Evolutionary conservation across 2,329 filamentous ascomycete genomes (phyloP), one percentile per base, ranked within the genome.

Genomic region (Sclerotinia borealis): DNA sequence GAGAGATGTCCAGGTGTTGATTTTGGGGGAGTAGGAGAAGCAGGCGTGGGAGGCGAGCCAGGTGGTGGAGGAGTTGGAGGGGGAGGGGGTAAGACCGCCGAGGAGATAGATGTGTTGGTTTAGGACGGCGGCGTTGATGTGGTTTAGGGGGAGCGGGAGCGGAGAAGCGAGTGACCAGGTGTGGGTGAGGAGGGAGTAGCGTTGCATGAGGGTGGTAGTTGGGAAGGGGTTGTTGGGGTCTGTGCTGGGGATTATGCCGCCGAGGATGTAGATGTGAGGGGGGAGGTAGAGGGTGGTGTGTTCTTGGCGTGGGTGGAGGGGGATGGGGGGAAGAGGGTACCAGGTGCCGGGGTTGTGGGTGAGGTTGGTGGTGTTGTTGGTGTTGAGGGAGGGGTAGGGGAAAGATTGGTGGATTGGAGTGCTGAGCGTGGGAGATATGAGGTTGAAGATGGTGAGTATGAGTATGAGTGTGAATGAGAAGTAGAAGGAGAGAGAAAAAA

Each of bases 91-190:
- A n/a, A 79, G 70, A 0, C 75, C 77, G 7, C 78, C 77, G 2
- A 79, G 68, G 0, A 79, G 55, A 61, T 78, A 79, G 15, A 79
- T 70, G 60, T 75, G 76, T 50, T 72, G 73, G 49, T 74, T 64
- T 2, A 76, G 69, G 0, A 68, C 73, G 8, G 74, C 77, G 25
- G 71, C 73, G 58, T 79, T 79, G 51, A 73, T 69, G 59, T 79
- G 77, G 54, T 77, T 78, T 3, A 76, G 64, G 6, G 68, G 50
- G 0, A 71, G 49, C 0, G 77, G 77, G 0, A 74, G 61, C 5
- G 72, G 67, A 0, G 75, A 67, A 1, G 66, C 71, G 1, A 56
- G 52, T 11, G 52, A 60, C 75, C 76, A 78, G 19, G 67, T 69
- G 51, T 75, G 67, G 17, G 63, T 65, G 1, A 67, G 59, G n/a